These are phyloP conservation scores for Cladosporium halotolerans DNA, from an alignment of 2,329 filamentous ascomycete species.

Conservation along the genomic window DNA sequence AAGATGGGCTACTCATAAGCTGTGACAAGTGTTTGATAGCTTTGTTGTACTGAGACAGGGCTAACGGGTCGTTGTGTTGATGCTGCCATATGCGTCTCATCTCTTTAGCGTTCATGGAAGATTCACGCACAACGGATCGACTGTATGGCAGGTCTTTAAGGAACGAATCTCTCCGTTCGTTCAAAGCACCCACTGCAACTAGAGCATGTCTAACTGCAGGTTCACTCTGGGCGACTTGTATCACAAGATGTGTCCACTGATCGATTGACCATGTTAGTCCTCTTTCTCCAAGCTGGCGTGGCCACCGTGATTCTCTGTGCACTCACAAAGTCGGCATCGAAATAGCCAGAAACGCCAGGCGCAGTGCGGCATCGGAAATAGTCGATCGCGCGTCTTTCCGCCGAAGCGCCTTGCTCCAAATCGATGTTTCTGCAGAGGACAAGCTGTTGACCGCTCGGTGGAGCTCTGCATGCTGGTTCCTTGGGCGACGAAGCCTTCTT, in stretches of 20 bases:
- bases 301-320: neutral
- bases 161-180: slow-evolving; percentile 15
- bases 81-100: neutral
- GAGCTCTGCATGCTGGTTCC: slow-evolving; percentile 23
- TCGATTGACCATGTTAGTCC: neutral
- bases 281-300: neutral
- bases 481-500: slow-evolving; percentile 54
- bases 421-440: slow-evolving; percentile 53
- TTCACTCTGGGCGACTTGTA: slow-evolving; percentile 20
- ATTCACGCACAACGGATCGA: neutral
- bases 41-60: slow-evolving; percentile 21
- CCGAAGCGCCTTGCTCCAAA: slow-evolving; percentile 59
- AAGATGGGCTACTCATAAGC: slow-evolving; percentile 10
- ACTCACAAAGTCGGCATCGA: slow-evolving; percentile 19
- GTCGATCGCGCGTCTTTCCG: slow-evolving; percentile 49
- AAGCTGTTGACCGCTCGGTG: neutral
- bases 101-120: slow-evolving; percentile 4
- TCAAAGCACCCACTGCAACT: slow-evolving; percentile 19
- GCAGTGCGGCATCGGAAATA: slow-evolving; percentile 23
- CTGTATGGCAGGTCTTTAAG: neutral
- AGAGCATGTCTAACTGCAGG: slow-evolving; percentile 24
- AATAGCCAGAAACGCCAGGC: slow-evolving; percentile 18
- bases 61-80: slow-evolving; percentile 15
- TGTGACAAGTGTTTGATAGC: slow-evolving; percentile 16
- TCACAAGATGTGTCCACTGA: slow-evolving; percentile 20